These are phyloP conservation scores for Apiospora koreana DNA, from an alignment of 2,329 filamentous ascomycete genomes.

Conservation along the genomic window DNA sequence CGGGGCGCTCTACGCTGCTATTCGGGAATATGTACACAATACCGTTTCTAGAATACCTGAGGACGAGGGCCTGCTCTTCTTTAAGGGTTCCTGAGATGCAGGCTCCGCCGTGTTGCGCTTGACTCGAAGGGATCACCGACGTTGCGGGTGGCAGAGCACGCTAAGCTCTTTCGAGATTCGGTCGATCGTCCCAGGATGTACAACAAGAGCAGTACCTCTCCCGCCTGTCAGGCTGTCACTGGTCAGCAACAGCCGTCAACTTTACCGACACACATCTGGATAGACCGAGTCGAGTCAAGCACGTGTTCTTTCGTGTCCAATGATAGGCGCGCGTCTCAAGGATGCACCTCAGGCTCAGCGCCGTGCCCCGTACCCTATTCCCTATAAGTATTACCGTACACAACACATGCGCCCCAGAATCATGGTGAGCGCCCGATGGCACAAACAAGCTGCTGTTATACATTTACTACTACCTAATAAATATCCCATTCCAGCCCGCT, in stretches of 20 bases:
- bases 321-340: neutral
- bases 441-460: constrained; percentile 1
- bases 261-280: neutral
- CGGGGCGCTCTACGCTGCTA: neutral
- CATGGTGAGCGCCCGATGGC: neutral
- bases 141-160: constrained; percentile 18
- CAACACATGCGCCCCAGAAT: no score
- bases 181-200: constrained; percentile 23
- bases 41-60: neutral
- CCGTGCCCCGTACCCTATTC: no score
- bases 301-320: neutral
- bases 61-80: constrained; percentile 14
- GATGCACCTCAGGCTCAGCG: no score
- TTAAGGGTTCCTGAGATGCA: constrained; percentile 20
- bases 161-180: constrained; percentile 25
- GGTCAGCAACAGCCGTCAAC: neutral
- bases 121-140: constrained; percentile 32
- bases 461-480: constrained; percentile 1
- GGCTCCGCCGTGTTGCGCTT: constrained; percentile 27
- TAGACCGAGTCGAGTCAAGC: neutral
- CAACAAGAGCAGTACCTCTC: neutral
- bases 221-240: no score
- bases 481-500: neutral
- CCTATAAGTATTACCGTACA: no score
- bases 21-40: neutral